phyloP scores from a whole-genome alignment of 805 yeast genomes.

The Saccharomycopsis amapae region DNA sequence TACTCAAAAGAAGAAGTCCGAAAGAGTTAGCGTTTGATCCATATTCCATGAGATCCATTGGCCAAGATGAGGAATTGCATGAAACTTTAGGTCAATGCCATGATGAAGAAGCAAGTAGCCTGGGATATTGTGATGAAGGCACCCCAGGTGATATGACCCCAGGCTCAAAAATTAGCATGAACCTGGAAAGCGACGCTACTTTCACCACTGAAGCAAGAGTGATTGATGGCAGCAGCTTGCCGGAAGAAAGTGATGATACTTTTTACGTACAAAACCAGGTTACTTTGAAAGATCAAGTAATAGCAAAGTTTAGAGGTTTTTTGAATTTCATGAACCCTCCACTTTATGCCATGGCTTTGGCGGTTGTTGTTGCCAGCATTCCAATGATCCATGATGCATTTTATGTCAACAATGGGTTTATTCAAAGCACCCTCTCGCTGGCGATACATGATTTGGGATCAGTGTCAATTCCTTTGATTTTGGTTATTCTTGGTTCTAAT shows the following conservation, averaged over 20 bases:
- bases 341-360: conserved; percentile 63
- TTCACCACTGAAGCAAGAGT: background rate
- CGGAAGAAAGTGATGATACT: background rate
- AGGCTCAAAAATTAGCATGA: too few relatives aligned
- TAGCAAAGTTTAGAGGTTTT: conserved; percentile 24
- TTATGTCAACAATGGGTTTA: conserved; percentile 51
- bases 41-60: conserved; percentile 7
- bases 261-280: background rate
- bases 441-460: conserved; percentile 62
- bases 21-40: conserved; percentile 18
- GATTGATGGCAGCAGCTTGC: background rate
- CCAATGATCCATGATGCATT: conserved; percentile 50
- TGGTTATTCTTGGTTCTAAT: conserved; percentile 74
- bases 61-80: background rate
- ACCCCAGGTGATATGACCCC: too few relatives aligned
- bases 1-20: conserved; percentile 45
- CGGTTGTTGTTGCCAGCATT: conserved; percentile 63
- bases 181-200: too few relatives aligned
- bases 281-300: background rate
- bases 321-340: conserved; percentile 70
- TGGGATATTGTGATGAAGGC: too few relatives aligned
- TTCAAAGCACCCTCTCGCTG: conserved; percentile 57
- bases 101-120: too few relatives aligned
- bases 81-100: conserved; percentile 19
- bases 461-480: conserved; percentile 70